phyloP scores from a whole-genome alignment of 805 yeast genomes.

The Hagleromyces aurorensis region DNA sequence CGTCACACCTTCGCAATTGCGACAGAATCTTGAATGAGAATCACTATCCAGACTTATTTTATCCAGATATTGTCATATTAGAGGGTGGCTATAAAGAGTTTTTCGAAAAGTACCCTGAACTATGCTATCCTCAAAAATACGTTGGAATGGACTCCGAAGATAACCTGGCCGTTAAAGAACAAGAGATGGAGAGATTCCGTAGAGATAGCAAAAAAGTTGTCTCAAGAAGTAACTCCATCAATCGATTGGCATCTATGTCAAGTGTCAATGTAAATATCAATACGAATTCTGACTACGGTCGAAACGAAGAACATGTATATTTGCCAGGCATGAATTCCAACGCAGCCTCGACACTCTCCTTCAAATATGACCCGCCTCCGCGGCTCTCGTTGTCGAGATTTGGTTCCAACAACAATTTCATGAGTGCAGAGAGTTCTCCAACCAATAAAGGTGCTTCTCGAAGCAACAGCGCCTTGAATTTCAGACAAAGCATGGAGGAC shows the following conservation, averaged over 20 bases:
- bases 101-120: slow-evolving; percentile 45
- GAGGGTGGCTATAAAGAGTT: slow-evolving; percentile 89
- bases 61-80: slow-evolving; percentile 82
- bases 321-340: too few relatives aligned
- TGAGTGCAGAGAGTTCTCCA: slow-evolving; percentile 10
- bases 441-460: too few relatives aligned
- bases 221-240: slow-evolving; percentile 32
- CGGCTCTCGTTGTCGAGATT: slow-evolving; percentile 16
- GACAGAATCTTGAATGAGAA: slow-evolving; percentile 71
- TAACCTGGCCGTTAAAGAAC: slow-evolving; percentile 36
- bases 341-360: slow-evolving; percentile 8
- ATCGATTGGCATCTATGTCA: slow-evolving; percentile 13
- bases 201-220: slow-evolving; percentile 33
- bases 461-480: too few relatives aligned
- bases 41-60: slow-evolving; percentile 70
- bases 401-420: slow-evolving; percentile 6
- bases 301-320: too few relatives aligned
- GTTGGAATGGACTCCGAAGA: slow-evolving; percentile 64
- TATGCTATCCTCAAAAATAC: slow-evolving; percentile 72
- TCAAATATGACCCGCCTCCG: slow-evolving; percentile 25
- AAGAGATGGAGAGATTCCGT: slow-evolving; percentile 46
- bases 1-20: slow-evolving; percentile 70
- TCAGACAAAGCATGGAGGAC: too few relatives aligned
- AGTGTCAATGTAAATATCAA: too few relatives aligned
- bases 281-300: too few relatives aligned